Percentiles rank a stretch among this genome's conserved stretches.
Conservation (phyloP, 306 rosid genomes). For the Fagus crenata region DNA sequence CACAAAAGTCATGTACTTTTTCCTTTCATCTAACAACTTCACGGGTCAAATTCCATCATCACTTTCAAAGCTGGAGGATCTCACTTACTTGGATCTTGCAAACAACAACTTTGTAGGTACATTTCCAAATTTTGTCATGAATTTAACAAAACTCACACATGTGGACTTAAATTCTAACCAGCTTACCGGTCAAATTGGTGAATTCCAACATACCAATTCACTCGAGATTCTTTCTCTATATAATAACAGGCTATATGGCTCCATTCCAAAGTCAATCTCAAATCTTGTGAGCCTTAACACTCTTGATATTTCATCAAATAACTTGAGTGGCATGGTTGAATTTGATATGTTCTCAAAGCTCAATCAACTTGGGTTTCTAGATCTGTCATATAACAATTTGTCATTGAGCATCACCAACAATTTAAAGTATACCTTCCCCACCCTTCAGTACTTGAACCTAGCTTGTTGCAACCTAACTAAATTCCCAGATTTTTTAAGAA, state of each 20-base stretch:
- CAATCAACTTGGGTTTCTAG: not conserved
- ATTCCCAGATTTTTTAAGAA: slow-evolving; percentile 27
- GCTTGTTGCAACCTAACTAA: slow-evolving; percentile 21
- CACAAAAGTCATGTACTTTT: not conserved
- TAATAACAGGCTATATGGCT: not conserved
- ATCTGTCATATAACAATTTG: slow-evolving; percentile 7
- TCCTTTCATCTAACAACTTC: not conserved
- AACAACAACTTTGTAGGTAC: not conserved
- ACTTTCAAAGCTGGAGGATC: slow-evolving; percentile 5
- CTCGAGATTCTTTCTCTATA: not conserved
- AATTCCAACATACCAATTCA: too few species aligned
- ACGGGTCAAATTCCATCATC: slow-evolving; percentile 19
- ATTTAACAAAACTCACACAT: too few species aligned
- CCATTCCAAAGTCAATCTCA: slow-evolving; percentile 25
- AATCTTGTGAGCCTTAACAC: not conserved
- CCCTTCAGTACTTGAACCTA: not conserved
- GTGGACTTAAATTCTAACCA: too few species aligned
- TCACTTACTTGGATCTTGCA: not conserved
- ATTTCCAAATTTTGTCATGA: too few species aligned
- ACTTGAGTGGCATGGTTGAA: slow-evolving; percentile 11
- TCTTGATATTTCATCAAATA: not conserved
- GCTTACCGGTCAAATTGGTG: slow-evolving; percentile 2
- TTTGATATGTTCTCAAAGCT: slow-evolving; percentile 8
- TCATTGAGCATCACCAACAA: not conserved
- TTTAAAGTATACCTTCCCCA: slow-evolving; percentile 1